Base-by-base conservation (phyloP, 352 stramenopile species). In the Globisporangium okanoganense region DNA sequence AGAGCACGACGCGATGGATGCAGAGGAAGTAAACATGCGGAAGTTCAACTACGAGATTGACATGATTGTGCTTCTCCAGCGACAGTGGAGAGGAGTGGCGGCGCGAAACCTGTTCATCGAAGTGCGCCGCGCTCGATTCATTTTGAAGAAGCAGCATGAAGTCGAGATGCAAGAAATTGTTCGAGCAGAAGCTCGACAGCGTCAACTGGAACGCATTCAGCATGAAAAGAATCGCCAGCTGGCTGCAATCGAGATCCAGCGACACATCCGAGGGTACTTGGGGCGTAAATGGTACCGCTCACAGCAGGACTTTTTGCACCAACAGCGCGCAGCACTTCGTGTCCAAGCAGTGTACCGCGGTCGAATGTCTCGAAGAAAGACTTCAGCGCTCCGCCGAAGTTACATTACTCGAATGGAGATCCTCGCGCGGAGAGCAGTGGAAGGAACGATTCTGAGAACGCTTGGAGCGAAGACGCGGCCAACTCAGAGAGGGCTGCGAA, bases 371-470 rank as follows among this genome's bases (percentile, higher is more conserved):
- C 72, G 85, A 6, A 69, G 81, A 31, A 71, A 75, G 2, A 88
- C 84, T 3, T 76, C 80, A 13, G 85, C 85, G n/a, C 64, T 90
- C 8, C 66, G 85, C 24, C 73, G 85, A 8, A 90, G 84, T 52
- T 90, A 85, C 43, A 74, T 92, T 35, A 89, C 81, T 1, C 77
- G 84, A 1, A 90, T 94, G 78, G 82, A 94, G 49, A 71, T 94
- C 53, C 59, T 90, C 2, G 63, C 82, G 0, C 66, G 82, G 36
- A 62, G 85, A 22, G 74, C 76, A 8, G 62, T 91, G 0, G 85
- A 92, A 74, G 82, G 82, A 3, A 82, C 78, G 35, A 50, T 85
- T 12, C 50, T 94, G 49, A 74, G 85, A 3, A 69, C 76, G 2
- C 41, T 94, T 0, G 84, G 82, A 0, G 80, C 85, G 2, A 71